Conservation (phyloP, 129 eudicot genomes). For the Pseudognaphalium luteoalbum region DNA sequence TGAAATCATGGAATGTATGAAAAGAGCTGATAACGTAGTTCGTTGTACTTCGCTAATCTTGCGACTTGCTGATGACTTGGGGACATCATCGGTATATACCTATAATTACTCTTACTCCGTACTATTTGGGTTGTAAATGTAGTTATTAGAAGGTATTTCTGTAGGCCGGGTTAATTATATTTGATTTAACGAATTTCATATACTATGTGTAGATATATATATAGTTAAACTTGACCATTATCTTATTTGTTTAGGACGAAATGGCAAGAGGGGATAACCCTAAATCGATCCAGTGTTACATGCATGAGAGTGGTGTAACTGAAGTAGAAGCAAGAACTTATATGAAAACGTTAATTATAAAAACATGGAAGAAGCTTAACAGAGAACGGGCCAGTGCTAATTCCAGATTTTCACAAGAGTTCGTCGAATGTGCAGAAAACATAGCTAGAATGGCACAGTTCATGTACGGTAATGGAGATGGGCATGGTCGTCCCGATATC, state of each 20-base stretch:
- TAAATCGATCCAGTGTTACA: not conserved
- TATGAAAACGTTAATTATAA: not conserved
- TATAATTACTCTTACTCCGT: no score
- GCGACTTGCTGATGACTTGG: slow-evolving; percentile 40
- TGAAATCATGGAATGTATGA: slow-evolving; percentile 15
- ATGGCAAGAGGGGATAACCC: not conserved
- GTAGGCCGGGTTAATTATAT: no score
- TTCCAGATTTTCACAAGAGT: not conserved
- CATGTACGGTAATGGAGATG: not conserved
- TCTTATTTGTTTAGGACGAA: not conserved
- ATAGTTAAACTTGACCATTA: no score
- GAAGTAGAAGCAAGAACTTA: not conserved
- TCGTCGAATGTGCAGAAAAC: not conserved
- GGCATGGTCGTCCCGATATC: not conserved
- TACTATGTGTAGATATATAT: no score
- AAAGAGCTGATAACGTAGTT: slow-evolving; percentile 7
- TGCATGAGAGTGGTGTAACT: not conserved
- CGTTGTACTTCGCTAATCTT: slow-evolving; percentile 23
- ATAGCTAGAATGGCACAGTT: not conserved
- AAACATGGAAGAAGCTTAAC: not conserved
- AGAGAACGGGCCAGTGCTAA: not conserved
- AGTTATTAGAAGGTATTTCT: no score
- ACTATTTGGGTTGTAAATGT: no score
- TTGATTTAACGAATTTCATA: no score
- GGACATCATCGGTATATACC: slow-evolving; percentile 35